A percentile compares a stretch with the other conserved stretches of the same genome.
These are phyloP conservation scores for Fusarium stilboides DNA, from an alignment of 2,329 filamentous ascomycete species.

Conservation along the genomic window DNA sequence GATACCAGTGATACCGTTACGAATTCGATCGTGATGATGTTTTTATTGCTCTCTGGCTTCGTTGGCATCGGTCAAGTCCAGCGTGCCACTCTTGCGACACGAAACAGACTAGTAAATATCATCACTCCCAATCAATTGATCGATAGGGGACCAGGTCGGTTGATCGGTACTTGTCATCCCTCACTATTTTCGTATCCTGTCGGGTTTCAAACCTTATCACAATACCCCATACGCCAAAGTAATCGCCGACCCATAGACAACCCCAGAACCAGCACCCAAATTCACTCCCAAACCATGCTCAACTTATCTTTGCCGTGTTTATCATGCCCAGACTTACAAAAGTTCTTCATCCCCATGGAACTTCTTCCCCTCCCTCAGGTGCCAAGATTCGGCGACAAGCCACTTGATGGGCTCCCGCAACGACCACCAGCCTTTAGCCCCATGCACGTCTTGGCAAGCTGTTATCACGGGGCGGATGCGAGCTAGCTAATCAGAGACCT, in stretches of 20 bases:
- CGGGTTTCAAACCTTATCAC: constrained; percentile 9
- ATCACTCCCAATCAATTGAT: not conserved
- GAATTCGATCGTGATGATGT: not conserved
- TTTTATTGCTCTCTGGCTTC: not conserved
- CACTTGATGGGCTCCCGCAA: constrained; percentile 28
- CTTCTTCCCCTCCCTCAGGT: not conserved
- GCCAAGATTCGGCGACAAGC: constrained; percentile 24
- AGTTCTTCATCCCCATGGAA: constrained; percentile 31
- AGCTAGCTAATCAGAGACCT: constrained; percentile 26
- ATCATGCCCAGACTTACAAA: constrained; percentile 44
- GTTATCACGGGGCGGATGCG: constrained; percentile 37
- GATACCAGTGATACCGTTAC: not conserved
- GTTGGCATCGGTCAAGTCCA: not conserved
- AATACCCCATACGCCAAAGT: not conserved
- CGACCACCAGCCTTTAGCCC: constrained; percentile 3
- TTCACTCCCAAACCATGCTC: not conserved
- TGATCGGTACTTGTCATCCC: not conserved
- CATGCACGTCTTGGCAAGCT: constrained; percentile 31
- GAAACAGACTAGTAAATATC: not conserved
- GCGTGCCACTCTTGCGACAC: not conserved
- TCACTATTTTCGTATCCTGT: constrained; percentile 26
- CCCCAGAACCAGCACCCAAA: not conserved
- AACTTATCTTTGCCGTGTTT: constrained; percentile 35
- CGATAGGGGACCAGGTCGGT: not conserved
- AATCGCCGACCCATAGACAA: not conserved